Percentiles rank a stretch among this genome's conserved stretches.
phyloP scores from a whole-genome alignment of 306 rosid genomes.

The Pterocarpus santalinus region DNA sequence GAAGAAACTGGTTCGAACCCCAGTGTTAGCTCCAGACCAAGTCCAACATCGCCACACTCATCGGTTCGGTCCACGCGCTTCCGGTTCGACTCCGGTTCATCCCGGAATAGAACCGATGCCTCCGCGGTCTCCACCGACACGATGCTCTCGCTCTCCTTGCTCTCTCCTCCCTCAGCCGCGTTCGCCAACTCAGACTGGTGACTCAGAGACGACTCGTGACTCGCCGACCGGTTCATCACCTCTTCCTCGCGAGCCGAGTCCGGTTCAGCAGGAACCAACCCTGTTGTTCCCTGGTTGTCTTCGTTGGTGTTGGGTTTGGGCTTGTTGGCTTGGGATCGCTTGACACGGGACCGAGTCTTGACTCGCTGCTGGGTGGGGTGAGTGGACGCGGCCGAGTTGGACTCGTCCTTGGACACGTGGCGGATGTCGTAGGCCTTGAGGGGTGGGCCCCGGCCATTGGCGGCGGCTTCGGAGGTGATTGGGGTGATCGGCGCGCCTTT shows the following conservation, averaged over 20 bases:
- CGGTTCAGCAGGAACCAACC: slow-evolving; percentile 21
- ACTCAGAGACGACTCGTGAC: slow-evolving; percentile 91
- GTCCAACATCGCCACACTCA: slow-evolving; percentile 46
- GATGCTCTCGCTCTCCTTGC: slow-evolving; percentile 83
- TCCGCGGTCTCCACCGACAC: slow-evolving; percentile 75
- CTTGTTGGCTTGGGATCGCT: slow-evolving; percentile 58
- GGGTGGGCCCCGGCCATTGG: slow-evolving; percentile 79
- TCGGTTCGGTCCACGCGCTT: slow-evolving; percentile 30
- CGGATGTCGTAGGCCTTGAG: slow-evolving; percentile 92
- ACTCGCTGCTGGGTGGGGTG: slow-evolving; percentile 48
- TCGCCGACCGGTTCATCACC: slow-evolving; percentile 66
- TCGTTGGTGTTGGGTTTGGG: slow-evolving; percentile 35
- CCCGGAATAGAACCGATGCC: slow-evolving; percentile 54
- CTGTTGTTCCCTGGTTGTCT: slow-evolving; percentile 28
- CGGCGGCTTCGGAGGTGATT: slow-evolving; percentile 81
- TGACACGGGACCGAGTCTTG: slow-evolving; percentile 76
- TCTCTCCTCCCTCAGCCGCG: slow-evolving; percentile 64
- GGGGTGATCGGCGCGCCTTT: slow-evolving; percentile 88
- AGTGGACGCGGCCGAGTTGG: slow-evolving; percentile 68
- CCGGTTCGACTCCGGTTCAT: slow-evolving; percentile 60
- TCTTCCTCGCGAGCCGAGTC: slow-evolving; percentile 34
- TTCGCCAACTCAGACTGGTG: slow-evolving; percentile 81
- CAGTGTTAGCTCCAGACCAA: slow-evolving; percentile 78
- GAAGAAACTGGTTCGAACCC: slow-evolving; percentile 67
- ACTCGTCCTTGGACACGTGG: slow-evolving; percentile 86